These are phyloP conservation scores for Pleomassaria siparia DNA, from an alignment of 2,329 filamentous ascomycete genomes.

Conservation along the genomic window DNA sequence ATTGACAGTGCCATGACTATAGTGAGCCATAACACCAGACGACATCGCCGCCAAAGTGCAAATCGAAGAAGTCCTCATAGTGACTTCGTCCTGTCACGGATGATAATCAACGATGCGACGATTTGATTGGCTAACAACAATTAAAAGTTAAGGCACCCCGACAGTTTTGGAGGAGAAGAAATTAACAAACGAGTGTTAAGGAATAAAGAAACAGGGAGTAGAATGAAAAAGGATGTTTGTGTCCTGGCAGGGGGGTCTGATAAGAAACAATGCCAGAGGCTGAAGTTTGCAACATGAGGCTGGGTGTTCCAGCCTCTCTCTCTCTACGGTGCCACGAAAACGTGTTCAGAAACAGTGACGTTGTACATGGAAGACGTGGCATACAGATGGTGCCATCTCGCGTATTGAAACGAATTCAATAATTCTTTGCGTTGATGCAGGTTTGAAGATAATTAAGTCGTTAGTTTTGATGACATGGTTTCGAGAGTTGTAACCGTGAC, in stretches of 20 bases:
- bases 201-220: conserved; percentile 7
- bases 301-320: conserved; percentile 29
- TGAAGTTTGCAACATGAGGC: conserved; percentile 12
- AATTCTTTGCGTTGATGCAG: neutral
- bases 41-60: conserved; percentile 22
- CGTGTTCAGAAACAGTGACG: conserved; percentile 24
- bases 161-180: neutral
- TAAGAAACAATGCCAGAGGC: conserved; percentile 19
- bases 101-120: conserved; percentile 1
- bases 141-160: neutral
- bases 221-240: conserved; percentile 8
- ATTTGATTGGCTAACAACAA: neutral
- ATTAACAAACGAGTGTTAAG: conserved; percentile 7
- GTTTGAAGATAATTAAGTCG: too few species aligned
- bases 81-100: conserved; percentile 3
- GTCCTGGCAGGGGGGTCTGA: conserved; percentile 11
- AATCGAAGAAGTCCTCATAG: conserved; percentile 20
- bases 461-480: too few species aligned
- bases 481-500: too few species aligned
- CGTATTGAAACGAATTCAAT: conserved; percentile 12
- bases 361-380: conserved; percentile 14
- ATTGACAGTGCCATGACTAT: conserved; percentile 10
- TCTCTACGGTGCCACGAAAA: too few species aligned
- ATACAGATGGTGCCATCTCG: conserved; percentile 18
- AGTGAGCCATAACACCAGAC: conserved; percentile 15